phyloP scores from a whole-genome alignment of 2,329 filamentous ascomycete genomes.

The Hyphodiscus sp. region DNA sequence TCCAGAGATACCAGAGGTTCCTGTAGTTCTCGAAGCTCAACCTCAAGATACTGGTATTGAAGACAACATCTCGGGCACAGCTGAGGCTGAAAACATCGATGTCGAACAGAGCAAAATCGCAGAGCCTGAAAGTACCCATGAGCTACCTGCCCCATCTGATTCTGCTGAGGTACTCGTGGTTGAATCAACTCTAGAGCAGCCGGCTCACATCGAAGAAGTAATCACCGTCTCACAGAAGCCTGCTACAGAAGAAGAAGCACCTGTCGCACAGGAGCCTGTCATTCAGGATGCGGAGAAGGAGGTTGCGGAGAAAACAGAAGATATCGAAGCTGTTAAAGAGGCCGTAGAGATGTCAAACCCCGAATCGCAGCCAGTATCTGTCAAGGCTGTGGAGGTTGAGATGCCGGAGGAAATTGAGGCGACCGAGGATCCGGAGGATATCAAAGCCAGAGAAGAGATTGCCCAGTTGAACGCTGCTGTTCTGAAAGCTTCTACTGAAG shows the following conservation, averaged over 20 bases:
- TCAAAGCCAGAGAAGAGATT: background rate
- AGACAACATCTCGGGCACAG: background rate
- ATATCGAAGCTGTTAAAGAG: background rate
- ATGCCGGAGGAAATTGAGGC: constrained; percentile 2
- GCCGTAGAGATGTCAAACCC: background rate
- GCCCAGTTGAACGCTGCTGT: background rate
- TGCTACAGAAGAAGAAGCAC: background rate
- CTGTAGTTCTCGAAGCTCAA: background rate
- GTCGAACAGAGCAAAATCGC: constrained; percentile 15
- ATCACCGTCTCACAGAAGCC: constrained; percentile 13
- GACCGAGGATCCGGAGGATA: constrained; percentile 7
- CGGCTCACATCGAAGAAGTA: constrained; percentile 16
- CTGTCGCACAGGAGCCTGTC: constrained; percentile 7
- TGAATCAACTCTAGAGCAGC: constrained; percentile 13
- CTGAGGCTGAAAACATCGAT: background rate
- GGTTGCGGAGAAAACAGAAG: background rate
- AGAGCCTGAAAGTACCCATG: constrained; percentile 11
- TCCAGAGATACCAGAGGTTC: background rate
- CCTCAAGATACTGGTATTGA: background rate
- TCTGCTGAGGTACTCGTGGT: background rate
- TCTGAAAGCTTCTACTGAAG: background rate
- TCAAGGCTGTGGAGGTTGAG: constrained; percentile 7
- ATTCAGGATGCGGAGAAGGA: constrained; percentile 2
- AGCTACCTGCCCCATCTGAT: background rate
- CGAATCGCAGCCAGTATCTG: background rate